phyloP scores from a whole-genome alignment of 345 rosid genomes.

The Moricandia moricandioides region DNA sequence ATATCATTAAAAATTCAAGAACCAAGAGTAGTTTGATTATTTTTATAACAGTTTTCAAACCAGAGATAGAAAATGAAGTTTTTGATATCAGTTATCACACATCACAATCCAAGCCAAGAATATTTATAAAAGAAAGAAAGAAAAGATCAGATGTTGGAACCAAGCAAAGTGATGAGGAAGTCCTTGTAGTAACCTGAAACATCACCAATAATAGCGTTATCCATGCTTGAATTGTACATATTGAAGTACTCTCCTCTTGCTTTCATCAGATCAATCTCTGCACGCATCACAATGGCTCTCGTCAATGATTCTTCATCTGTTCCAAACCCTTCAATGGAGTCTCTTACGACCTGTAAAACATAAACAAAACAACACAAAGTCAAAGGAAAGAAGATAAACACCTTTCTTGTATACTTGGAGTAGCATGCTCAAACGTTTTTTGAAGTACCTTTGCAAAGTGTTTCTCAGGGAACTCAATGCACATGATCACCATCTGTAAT shows the following conservation, averaged over 20 bases:
- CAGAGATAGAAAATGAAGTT: neutral
- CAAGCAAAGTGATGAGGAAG: constrained; percentile 73
- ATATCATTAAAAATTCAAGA: too few species aligned
- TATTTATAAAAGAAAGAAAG: neutral
- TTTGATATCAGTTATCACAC: constrained; percentile 15
- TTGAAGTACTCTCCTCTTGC: constrained; percentile 58
- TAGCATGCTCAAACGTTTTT: neutral
- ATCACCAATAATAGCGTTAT: constrained; percentile 63
- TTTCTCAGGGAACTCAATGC: constrained; percentile 70
- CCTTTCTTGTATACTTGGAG: neutral
- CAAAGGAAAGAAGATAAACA: neutral
- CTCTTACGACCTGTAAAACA: constrained; percentile 50
- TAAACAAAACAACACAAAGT: neutral
- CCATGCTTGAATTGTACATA: constrained; percentile 53
- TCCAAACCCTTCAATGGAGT: constrained; percentile 62
- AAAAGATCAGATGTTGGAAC: constrained; percentile 45
- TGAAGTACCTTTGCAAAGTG: constrained; percentile 74
- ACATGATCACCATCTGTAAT: constrained; percentile 45
- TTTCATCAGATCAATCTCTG: constrained; percentile 76
- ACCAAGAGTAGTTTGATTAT: neutral
- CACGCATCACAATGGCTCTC: constrained; percentile 70
- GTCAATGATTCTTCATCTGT: constrained; percentile 85
- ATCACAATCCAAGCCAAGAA: constrained; percentile 1
- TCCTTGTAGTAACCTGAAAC: constrained; percentile 70
- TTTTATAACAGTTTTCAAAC: neutral